A percentile compares a stretch with the other conserved stretches of the same genome.
These are phyloP conservation scores for Calonectria fujianensis DNA, from an alignment of 2,329 filamentous ascomycete genomes.

Conservation along the genomic window DNA sequence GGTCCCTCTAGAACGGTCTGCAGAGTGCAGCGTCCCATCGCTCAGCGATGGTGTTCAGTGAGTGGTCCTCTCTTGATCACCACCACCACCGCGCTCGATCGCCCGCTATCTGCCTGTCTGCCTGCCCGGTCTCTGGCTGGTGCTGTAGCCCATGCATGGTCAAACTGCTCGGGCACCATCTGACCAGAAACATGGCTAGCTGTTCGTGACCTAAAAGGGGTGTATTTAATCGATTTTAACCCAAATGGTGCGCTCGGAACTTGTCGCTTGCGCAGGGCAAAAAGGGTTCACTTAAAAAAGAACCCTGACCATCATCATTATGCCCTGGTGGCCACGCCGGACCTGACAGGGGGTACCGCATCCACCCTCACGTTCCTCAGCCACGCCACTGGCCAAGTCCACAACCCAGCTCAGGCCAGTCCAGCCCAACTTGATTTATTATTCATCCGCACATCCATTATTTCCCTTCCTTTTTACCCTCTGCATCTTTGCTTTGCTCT, in stretches of 20 bases:
- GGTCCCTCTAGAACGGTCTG: constrained; percentile 32
- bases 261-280: constrained; percentile 14
- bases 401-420: constrained; percentile 34
- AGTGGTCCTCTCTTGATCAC: background rate
- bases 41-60: background rate
- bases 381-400: constrained; percentile 37
- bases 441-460: constrained; percentile 38
- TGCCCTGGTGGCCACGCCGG: constrained; percentile 13
- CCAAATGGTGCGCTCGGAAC: constrained; percentile 13
- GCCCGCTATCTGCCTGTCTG: background rate
- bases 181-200: constrained; percentile 2
- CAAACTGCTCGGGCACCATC: background rate
- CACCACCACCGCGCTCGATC: background rate
- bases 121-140: background rate
- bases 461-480: constrained; percentile 6
- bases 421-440: constrained; percentile 40
- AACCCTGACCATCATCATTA: constrained; percentile 25
- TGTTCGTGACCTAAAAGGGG: constrained; percentile 7
- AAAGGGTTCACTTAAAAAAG: constrained; percentile 25
- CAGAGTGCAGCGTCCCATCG: constrained; percentile 13
- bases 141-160: background rate
- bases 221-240: constrained; percentile 1
- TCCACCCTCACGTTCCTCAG: constrained; percentile 26
- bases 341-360: constrained; percentile 11
- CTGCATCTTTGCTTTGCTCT: constrained; percentile 4